Evolutionary conservation across 2,329 filamentous ascomycete species (phyloP), one percentile per base, ranked within the genome.

Genomic region (Cordyceps cicadae): DNA sequence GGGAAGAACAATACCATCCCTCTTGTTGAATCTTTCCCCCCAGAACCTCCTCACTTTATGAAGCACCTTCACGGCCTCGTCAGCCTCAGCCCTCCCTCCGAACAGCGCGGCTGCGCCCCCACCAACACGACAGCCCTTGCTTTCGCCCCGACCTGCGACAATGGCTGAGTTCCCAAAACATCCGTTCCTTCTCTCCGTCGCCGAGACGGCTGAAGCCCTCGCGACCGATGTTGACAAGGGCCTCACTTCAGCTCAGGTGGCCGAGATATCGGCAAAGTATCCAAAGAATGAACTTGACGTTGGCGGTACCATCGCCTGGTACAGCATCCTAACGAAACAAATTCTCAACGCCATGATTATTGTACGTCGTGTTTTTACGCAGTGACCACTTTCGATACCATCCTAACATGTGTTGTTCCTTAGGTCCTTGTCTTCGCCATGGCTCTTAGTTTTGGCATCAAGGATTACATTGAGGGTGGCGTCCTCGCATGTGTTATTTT

Each of bases 341-440:
- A 72, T 90, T 24, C 83, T 86, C 69, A 92, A 92, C 77, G 88
- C 88, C 62, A 90, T 91, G 88, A 88, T 88, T 61, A 73, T 91
- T 67, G 83, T 84, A 74, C 65, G 81, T 75, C 26, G 17, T 17
- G 26, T 26, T 49, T n/a, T 5, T 43, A 5, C 34, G 11, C 14
- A 43, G 6, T 17, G 2, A 15, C n/a, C 43, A 53, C 41, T 41
- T 3, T 21, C 7, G 29, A 45, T 6, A 6, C 19, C 52, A 12
- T n/a, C 17, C 55, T 58, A 43, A 51, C 39, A 17, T 26, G 15
- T n/a, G 6, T 32, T 7, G 7, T 34, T 54, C 6, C 9, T 37
- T 41, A 89, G 87, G 87, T 91, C 54, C 81, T 93, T 56, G 78
- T 89, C 59, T 87, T 92, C 67, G 88, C 88, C 67, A 90, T 92